Conservation (phyloP, 2,329 filamentous ascomycete genomes). For the Pseudogymnoascus verrucosus region DNA sequence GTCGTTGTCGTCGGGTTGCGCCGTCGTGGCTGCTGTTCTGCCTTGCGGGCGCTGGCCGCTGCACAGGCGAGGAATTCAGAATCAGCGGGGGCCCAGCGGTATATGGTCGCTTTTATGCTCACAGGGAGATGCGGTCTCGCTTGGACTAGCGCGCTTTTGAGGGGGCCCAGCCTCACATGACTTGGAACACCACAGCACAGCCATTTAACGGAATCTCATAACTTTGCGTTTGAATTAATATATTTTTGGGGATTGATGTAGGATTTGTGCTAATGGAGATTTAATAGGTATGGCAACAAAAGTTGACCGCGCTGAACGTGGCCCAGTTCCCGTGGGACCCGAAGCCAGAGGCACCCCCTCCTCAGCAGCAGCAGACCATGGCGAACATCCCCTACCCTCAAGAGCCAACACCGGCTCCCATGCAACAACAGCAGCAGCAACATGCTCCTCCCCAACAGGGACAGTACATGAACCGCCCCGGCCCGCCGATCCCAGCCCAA, state of each 20-base stretch:
- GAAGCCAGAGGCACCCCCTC: slow-evolving; percentile 54
- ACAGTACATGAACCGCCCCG: slow-evolving; percentile 11
- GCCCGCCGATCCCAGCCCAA: slow-evolving; percentile 4
- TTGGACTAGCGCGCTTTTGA: slow-evolving; percentile 6
- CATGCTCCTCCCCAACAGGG: neutral
- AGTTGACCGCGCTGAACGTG: slow-evolving; percentile 75
- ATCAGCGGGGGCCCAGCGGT: slow-evolving; percentile 40
- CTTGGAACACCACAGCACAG: neutral
- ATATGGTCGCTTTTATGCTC: slow-evolving; percentile 50
- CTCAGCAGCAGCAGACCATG: slow-evolving; percentile 27
- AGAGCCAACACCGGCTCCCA: slow-evolving; percentile 19
- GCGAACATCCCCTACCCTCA: slow-evolving; percentile 27
- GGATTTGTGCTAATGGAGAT: slow-evolving; percentile 21
- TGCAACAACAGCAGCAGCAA: slow-evolving; percentile 17
- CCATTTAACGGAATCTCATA: neutral
- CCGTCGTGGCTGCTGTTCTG: slow-evolving; percentile 20
- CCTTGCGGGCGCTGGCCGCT: slow-evolving; percentile 33
- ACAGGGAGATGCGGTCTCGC: slow-evolving; percentile 7
- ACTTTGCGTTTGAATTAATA: neutral
- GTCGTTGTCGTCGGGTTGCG: slow-evolving; percentile 1
- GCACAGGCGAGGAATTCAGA: slow-evolving; percentile 23
- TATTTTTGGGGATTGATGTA: slow-evolving; percentile 10
- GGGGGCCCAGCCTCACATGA: neutral
- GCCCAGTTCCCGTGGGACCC: slow-evolving; percentile 95
- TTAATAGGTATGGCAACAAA: slow-evolving; percentile 82